phyloP scores from a whole-genome alignment of 2,329 filamentous ascomycete genomes.

The Pseudogymnoascus sp. region DNA sequence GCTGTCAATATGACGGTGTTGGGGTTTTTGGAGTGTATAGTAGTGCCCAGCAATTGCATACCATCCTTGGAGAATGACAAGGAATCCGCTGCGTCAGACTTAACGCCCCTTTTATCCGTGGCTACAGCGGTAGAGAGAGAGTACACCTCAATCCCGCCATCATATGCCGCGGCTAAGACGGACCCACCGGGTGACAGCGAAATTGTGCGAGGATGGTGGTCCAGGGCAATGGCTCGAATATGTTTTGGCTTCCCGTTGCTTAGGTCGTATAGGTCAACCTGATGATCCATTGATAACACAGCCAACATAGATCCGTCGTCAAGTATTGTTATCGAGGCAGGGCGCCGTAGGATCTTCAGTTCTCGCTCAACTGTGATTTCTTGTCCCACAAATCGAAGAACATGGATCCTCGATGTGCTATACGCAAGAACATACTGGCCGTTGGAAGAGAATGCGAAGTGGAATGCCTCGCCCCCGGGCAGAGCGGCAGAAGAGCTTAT shows the following conservation, averaged over 20 bases:
- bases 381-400: constrained; percentile 58
- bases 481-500: constrained; percentile 70
- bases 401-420: constrained; percentile 76
- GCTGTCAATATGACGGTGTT: constrained; percentile 71
- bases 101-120: constrained; percentile 66
- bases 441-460: constrained; percentile 69
- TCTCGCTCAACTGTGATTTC: constrained; percentile 62
- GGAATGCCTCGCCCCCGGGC: constrained; percentile 76
- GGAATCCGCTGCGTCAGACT: constrained; percentile 67
- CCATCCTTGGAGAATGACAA: constrained; percentile 71
- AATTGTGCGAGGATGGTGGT: constrained; percentile 70
- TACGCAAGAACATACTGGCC: constrained; percentile 70
- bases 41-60: constrained; percentile 70
- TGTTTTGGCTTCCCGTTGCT: constrained; percentile 55
- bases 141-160: constrained; percentile 81
- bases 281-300: constrained; percentile 72
- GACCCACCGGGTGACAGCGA: constrained; percentile 73
- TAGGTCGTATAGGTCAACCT: constrained; percentile 79
- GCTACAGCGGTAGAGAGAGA: constrained; percentile 57
- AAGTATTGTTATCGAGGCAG: constrained; percentile 67
- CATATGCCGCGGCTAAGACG: constrained; percentile 76
- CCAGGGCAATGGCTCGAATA: constrained; percentile 66
- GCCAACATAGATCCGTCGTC: constrained; percentile 71
- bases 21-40: constrained; percentile 53
- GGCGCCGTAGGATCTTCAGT: constrained; percentile 69